Percentiles rank a stretch among this genome's conserved stretches.
Evolutionary conservation across 2,329 filamentous ascomycete species (phyloP).

Genomic region (Harringtonia lauricola): DNA sequence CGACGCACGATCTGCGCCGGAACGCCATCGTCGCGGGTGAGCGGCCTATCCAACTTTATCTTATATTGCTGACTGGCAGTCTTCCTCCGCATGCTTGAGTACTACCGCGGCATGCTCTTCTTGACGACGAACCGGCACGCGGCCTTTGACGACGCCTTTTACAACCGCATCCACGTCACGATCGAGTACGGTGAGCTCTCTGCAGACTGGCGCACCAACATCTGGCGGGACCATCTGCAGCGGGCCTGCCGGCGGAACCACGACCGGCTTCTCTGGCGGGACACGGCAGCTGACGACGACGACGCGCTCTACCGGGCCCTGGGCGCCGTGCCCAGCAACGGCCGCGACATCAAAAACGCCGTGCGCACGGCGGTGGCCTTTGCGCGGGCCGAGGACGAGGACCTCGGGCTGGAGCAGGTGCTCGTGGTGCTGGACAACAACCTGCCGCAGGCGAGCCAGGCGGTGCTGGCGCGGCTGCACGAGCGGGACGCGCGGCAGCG

Average conservation of each 20-base stretch:
- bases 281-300: not conserved
- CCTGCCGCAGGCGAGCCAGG: not conserved
- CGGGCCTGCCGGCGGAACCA: slow-evolving; percentile 2
- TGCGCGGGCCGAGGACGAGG: not conserved
- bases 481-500: not conserved
- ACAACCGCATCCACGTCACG: slow-evolving; percentile 23
- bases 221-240: slow-evolving; percentile 3
- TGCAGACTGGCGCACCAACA: slow-evolving; percentile 1
- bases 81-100: slow-evolving; percentile 24
- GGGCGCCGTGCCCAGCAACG: slow-evolving; percentile 1
- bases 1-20: slow-evolving; percentile 22
- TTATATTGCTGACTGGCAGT: slow-evolving; percentile 10
- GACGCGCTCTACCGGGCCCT: not conserved
- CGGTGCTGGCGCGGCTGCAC: not conserved
- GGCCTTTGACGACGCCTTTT: slow-evolving; percentile 29
- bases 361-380: slow-evolving; percentile 3
- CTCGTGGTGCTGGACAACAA: slow-evolving; percentile 3
- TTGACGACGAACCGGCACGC: slow-evolving; percentile 31
- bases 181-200: slow-evolving; percentile 19
- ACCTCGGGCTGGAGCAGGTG: slow-evolving; percentile 3
- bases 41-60: not conserved
- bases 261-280: not conserved
- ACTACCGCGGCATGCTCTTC: slow-evolving; percentile 24
- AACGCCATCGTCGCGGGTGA: slow-evolving; percentile 16
- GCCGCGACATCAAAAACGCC: slow-evolving; percentile 2